Evolutionary conservation across 1,139 yeast genomes (phyloP), one percentile per base, ranked within the genome.

Genomic region (Candida dubliniensis): DNA sequence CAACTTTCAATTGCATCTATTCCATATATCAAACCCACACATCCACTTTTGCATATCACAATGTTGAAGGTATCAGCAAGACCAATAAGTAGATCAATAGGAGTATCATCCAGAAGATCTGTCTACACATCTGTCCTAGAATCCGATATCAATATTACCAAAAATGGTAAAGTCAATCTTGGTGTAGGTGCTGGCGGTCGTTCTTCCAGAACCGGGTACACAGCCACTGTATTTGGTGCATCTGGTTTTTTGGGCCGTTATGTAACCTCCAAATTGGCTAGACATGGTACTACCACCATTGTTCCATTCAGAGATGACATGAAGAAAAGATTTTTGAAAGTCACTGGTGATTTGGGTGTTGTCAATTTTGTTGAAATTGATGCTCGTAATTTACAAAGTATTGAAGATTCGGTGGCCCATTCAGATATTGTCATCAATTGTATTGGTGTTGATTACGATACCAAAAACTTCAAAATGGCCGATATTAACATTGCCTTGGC

Each of bases 221-320:
- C 93, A 6, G 96, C 93, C 26, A 87, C 96, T 6, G 93, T 88
- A 3, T 88, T 88, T 59, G 96, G 96, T 10, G 90, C 87, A 31
- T 69, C 82, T 42, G 96, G 96, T 1, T 83, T 84, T 64, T 70
- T 88, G 49, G 96, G 96, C 33, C 79, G 90, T 45, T 79, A 85
- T 55, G 66, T 88, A 51, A 77, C 81, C 12, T 72, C 93, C 36
- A 86, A 84, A 58, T 71, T 88, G 56, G 95, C 91, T 50, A 76
- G 83, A 59, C 91, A 86, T 61, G 96, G 96, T 53, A 88, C 95
- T 31, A 68, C 76, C 48, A 82, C 87, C 9, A 80, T 87, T 45
- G 85, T 81, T 6, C 96, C 96, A 18, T 87, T 61, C 71, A 77
- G 96, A 63, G 91, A 88, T 61, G 93, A 86, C 57, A 75, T 84